Conservation (phyloP, 345 rosid genomes). For the Erodium maritimum region DNA sequence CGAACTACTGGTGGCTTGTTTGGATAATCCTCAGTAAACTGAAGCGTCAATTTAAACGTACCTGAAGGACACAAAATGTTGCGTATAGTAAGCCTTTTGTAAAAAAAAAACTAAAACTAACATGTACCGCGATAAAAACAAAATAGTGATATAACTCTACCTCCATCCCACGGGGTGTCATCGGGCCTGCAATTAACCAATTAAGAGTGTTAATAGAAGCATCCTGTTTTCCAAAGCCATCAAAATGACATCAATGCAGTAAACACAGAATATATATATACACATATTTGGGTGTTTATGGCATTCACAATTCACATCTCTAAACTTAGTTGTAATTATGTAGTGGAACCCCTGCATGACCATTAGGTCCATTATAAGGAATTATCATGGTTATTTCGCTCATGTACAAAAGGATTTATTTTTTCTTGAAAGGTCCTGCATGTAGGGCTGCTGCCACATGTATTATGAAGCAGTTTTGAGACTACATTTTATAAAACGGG, state of each 20-base stretch:
- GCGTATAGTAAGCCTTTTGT: neutral
- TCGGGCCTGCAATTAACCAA: constrained; percentile 34
- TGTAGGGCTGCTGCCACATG: neutral
- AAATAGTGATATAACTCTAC: neutral
- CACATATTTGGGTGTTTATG: too few relatives aligned
- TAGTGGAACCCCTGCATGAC: neutral
- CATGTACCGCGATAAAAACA: too few relatives aligned
- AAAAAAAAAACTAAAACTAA: too few relatives aligned
- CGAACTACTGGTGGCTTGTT: constrained; percentile 75
- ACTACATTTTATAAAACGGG: neutral
- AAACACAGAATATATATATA: too few relatives aligned
- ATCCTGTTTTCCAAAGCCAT: neutral
- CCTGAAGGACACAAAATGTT: constrained; percentile 25
- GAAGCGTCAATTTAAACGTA: constrained; percentile 65
- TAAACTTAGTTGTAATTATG: neutral
- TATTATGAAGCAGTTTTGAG: neutral
- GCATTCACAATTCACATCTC: neutral
- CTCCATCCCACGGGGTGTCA: constrained; percentile 44
- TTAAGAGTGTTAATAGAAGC: neutral
- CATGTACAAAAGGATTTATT: neutral
- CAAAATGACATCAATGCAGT: neutral
- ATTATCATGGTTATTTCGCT: neutral
- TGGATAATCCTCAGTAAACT: constrained; percentile 70
- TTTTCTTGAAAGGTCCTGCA: neutral
- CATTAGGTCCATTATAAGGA: neutral